Evolutionary conservation across 345 rosid species (phyloP).

Genomic region (Abelmoschus esculentus): DNA sequence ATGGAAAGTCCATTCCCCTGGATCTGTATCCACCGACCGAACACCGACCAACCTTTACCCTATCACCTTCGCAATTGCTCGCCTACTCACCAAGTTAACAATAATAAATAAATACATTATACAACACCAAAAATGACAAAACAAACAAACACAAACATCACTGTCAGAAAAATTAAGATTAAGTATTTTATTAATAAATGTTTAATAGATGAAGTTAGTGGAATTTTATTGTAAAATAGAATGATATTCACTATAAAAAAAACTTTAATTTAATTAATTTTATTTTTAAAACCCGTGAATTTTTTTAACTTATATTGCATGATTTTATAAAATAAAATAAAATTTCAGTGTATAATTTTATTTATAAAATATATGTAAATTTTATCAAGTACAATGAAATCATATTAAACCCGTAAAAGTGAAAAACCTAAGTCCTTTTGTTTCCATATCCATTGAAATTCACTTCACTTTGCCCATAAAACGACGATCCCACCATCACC

Average conservation of each 20-base stretch:
- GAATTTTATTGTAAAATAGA: too few relatives aligned
- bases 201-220: too few relatives aligned
- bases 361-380: too few relatives aligned
- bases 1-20: constrained; percentile 70
- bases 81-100: neutral
- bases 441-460: neutral
- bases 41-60: constrained; percentile 40
- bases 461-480: neutral
- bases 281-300: too few relatives aligned
- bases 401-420: too few relatives aligned
- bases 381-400: too few relatives aligned
- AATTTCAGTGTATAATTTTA: too few relatives aligned
- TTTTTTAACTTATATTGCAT: too few relatives aligned
- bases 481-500: constrained; percentile 5
- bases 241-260: too few relatives aligned
- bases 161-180: neutral
- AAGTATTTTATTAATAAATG: neutral
- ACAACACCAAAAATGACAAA: neutral
- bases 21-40: constrained; percentile 86
- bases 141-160: neutral
- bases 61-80: neutral
- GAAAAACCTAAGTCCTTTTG: too few relatives aligned
- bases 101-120: neutral
- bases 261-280: too few relatives aligned
- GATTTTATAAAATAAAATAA: too few relatives aligned